These are phyloP conservation scores for Saturnispora saitoi DNA, from an alignment of 805 yeast species.

Conservation along the genomic window DNA sequence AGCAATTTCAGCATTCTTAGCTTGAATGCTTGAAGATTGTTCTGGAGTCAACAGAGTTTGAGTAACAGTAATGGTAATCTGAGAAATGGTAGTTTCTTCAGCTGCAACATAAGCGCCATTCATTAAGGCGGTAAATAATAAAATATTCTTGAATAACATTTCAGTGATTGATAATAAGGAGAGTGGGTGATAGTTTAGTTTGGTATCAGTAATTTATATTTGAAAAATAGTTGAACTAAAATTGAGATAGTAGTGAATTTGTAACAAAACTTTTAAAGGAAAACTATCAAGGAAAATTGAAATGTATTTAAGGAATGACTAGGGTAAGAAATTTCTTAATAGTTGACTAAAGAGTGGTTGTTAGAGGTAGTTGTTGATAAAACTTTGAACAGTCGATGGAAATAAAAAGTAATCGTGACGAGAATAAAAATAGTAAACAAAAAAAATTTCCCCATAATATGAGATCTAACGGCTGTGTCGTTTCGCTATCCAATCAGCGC, in stretches of 20 bases:
- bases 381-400: constrained; percentile 1
- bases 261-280: neutral
- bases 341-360: constrained; percentile 7
- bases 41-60: constrained; percentile 38
- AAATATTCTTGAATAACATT: constrained; percentile 24
- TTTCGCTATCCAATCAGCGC: constrained; percentile 4
- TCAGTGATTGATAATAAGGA: constrained; percentile 1
- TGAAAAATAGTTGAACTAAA: neutral
- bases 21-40: constrained; percentile 28
- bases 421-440: constrained; percentile 1
- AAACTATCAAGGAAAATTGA: constrained; percentile 7
- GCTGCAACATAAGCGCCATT: constrained; percentile 18
- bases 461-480: neutral
- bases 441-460: neutral
- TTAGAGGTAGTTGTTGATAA: neutral
- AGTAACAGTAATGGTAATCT: constrained; percentile 39
- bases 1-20: constrained; percentile 19
- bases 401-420: neutral
- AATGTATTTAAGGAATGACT: constrained; percentile 8
- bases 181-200: neutral
- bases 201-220: constrained; percentile 1
- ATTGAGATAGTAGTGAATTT: neutral
- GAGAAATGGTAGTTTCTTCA: constrained; percentile 34
- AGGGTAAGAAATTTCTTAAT: constrained; percentile 9
- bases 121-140: constrained; percentile 21